Conservation (phyloP, 805 yeast genomes). For the Ogataea naganishii region DNA sequence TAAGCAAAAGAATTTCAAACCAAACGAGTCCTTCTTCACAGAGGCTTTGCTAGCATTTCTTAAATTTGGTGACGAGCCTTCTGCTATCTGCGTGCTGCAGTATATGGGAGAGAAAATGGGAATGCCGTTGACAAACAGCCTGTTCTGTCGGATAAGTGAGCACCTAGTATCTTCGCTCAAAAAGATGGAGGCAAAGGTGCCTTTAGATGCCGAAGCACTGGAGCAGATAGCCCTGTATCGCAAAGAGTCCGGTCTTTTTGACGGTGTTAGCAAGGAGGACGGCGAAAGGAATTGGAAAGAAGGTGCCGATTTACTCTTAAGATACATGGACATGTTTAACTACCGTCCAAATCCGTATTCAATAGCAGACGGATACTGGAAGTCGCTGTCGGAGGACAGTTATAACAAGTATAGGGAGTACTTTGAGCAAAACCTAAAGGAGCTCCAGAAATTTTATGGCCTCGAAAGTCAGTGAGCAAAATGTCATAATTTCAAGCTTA, state of each 20-base stretch:
- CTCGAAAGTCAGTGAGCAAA: too few species aligned
- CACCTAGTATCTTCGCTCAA: constrained; percentile 12
- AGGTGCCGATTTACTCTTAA: constrained; percentile 11
- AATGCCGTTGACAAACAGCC: constrained; percentile 6
- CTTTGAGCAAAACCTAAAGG: constrained; percentile 6
- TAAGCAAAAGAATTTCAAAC: constrained; percentile 8
- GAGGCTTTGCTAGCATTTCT: constrained; percentile 14
- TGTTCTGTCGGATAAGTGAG: constrained; percentile 10
- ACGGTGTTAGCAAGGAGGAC: constrained; percentile 2
- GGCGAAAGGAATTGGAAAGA: constrained; percentile 9
- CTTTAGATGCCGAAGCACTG: constrained; percentile 4
- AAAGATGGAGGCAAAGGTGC: constrained; percentile 14
- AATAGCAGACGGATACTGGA: constrained; percentile 9
- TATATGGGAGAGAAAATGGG: constrained; percentile 14
- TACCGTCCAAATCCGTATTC: constrained; percentile 14
- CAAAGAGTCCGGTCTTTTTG: constrained; percentile 11
- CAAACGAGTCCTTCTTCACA: constrained; percentile 10
- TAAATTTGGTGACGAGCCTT: constrained; percentile 16
- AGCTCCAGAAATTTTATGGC: constrained; percentile 1
- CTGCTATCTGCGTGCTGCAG: constrained; percentile 16
- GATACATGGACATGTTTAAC: constrained; percentile 14
- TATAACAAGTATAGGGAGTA: constrained; percentile 1
- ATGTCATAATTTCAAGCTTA: too few species aligned
- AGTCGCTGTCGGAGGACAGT: constrained; percentile 6
- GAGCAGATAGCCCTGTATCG: constrained; percentile 8